Evolutionary conservation across 495 filamentous ascomycete species (phyloP).

Genomic region (Tuber indicum): DNA sequence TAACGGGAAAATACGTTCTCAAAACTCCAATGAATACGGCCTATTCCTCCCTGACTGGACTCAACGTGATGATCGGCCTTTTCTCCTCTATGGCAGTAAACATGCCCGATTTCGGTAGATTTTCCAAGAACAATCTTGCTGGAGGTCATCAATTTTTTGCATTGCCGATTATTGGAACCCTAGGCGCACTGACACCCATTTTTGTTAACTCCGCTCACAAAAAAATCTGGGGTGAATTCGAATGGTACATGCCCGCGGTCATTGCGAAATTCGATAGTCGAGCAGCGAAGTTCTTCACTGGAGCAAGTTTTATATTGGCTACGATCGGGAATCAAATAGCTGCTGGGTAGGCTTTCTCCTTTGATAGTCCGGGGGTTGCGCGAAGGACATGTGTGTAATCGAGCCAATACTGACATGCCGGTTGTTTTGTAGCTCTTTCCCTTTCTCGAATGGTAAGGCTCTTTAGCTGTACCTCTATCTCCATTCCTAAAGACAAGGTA

Average conservation of each 20-base stretch:
- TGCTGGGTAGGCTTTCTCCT: conserved; percentile 31
- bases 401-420: background rate
- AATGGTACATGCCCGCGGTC: conserved; percentile 47
- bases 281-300: conserved; percentile 46
- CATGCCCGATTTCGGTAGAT: conserved; percentile 46
- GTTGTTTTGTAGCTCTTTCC: conserved; percentile 35
- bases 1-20: conserved; percentile 41
- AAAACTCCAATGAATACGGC: conserved; percentile 45
- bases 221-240: conserved; percentile 43
- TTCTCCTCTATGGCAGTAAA: conserved; percentile 47
- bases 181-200: conserved; percentile 45
- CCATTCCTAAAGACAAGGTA: background rate
- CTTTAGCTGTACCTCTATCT: conserved; percentile 15
- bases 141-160: conserved; percentile 45
- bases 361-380: background rate
- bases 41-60: conserved; percentile 45
- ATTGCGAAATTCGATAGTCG: conserved; percentile 45
- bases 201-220: conserved; percentile 44
- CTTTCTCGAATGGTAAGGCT: conserved; percentile 44
- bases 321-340: conserved; percentile 47
- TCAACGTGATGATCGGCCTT: conserved; percentile 48
- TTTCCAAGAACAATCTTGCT: conserved; percentile 42
- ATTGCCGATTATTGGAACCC: conserved; percentile 46
- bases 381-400: conserved; percentile 8
- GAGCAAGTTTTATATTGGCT: conserved; percentile 45